Evolutionary conservation across 208 protist genomes (phyloP), one percentile per base, ranked within the genome.

Genomic region (Eutreptiella sp.): DNA sequence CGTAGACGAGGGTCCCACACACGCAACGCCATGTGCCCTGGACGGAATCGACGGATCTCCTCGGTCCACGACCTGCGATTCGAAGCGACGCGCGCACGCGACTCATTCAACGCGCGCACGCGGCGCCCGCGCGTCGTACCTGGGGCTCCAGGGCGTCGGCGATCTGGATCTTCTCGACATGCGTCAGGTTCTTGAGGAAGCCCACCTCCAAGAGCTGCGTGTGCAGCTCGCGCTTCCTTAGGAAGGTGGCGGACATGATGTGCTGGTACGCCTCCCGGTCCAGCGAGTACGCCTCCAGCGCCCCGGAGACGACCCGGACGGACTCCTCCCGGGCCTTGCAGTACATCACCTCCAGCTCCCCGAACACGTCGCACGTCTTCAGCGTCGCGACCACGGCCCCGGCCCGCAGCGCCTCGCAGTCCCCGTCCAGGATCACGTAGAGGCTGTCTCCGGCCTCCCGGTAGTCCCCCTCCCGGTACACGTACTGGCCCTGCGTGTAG

Each of bases 141-240:
- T 5, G n/a, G 43, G 29, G 7, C 58, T 64, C 63, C 50, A 91
- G 74, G 9, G 85, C 85, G 45, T 91, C 85, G 14, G 85, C 80
- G 11, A 91, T 71, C 64, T 91, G 85, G 66, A 84, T 79, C 27
- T 77, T 80, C 66, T 91, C 85, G 69, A 87, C 87, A 42, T 52
- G 55, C 70, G 87, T 81, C 23, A 91, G 77, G 39, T 72, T 82
- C 38, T 68, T 53, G 7, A 91, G 72, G 46, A 91, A 88, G 1
- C 79, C 75, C 9, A 91, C 72, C 27, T 84, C 81, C 19, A 72
- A 59, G 32, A 91, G 74, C 53, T 88, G 77, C 60, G 59, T 50
- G 53, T 64, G 63, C 46, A 60, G 11, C 9, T 43, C 58, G 9
- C 58, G 38, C 53, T 64, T 64, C 58, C 66, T 66, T 36, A 66